Evolutionary conservation across 225 moss, liverwort and hornwort genomes (phyloP), one percentile per base, ranked within the genome.

Genomic region (Pseudisothecium myosuroides): DNA sequence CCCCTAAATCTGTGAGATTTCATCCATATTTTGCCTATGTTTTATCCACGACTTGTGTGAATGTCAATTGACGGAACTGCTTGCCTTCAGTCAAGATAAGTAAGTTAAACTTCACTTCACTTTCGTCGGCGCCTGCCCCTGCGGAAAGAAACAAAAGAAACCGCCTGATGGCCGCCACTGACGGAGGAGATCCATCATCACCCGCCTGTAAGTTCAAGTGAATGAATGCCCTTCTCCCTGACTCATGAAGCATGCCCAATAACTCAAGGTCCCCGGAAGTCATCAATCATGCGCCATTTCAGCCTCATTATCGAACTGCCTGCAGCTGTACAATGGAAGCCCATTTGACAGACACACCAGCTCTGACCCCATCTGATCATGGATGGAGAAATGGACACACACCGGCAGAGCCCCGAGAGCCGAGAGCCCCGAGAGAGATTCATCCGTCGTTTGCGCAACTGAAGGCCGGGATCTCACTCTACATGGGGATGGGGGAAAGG

Each of bases 1-100:
- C n/a, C n/a, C n/a, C n/a, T n/a, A n/a, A n/a, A n/a, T n/a, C n/a
- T n/a, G n/a, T n/a, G n/a, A n/a, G n/a, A n/a, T n/a, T n/a, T n/a
- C n/a, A n/a, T n/a, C n/a, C n/a, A n/a, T n/a, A n/a, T n/a, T n/a
- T n/a, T n/a, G n/a, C n/a, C n/a, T n/a, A n/a, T n/a, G n/a, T n/a
- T n/a, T n/a, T n/a, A n/a, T n/a, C n/a, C n/a, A n/a, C n/a, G n/a
- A n/a, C n/a, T n/a, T n/a, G n/a, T n/a, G n/a, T n/a, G n/a, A n/a
- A 64, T 34, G 9, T 34, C 22, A 68, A 22, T 21, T 22, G n/a
- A n/a, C n/a, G n/a, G n/a, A 6, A 7, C 12, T 4, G 19, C 37
- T 4, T 21, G 10, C 4, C 22, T n/a, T 21, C 12, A 20, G 1
- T n/a, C 4, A 4, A n/a, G 7, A 12, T 6, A 37, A 62, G 4